These are phyloP conservation scores for Termitomyces sp. DNA, from an alignment of 768 basidiomycete genomes.

Conservation along the genomic window DNA sequence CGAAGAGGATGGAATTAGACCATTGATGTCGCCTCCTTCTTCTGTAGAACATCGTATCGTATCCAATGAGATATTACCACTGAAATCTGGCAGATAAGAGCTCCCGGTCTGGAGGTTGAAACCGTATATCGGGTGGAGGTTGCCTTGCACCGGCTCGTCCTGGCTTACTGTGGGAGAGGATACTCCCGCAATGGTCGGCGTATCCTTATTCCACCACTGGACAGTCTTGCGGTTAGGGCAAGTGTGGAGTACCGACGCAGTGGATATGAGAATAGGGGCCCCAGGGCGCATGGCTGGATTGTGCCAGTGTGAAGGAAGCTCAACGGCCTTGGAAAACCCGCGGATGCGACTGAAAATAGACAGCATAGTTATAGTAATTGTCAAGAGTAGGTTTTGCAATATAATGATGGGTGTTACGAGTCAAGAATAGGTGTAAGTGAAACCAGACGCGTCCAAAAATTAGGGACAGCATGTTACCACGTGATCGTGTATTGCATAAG, in stretches of 20 bases:
- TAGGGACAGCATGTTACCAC: not conserved
- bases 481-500: not conserved
- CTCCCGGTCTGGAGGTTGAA: slow-evolving; percentile 1
- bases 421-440: not conserved
- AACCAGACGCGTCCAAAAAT: not conserved
- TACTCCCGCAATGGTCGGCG: not conserved
- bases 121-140: not conserved
- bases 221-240: not conserved
- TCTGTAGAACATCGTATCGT: slow-evolving; percentile 1
- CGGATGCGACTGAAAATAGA: not conserved
- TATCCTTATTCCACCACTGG: slow-evolving; percentile 4
- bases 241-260: not conserved
- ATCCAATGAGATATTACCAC: slow-evolving; percentile 6
- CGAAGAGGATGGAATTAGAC: not conserved
- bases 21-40: not conserved
- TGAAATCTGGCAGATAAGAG: slow-evolving; percentile 6
- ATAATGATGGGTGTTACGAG: not conserved
- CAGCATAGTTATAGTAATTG: not conserved
- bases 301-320: not conserved
- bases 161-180: not conserved
- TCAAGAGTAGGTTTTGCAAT: not conserved
- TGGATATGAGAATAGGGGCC: not conserved
- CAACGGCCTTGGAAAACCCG: not conserved
- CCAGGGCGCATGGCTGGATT: not conserved
- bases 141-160: not conserved